phyloP scores from a whole-genome alignment of 768 basidiomycete genomes.

The Phallus indusiatus region DNA sequence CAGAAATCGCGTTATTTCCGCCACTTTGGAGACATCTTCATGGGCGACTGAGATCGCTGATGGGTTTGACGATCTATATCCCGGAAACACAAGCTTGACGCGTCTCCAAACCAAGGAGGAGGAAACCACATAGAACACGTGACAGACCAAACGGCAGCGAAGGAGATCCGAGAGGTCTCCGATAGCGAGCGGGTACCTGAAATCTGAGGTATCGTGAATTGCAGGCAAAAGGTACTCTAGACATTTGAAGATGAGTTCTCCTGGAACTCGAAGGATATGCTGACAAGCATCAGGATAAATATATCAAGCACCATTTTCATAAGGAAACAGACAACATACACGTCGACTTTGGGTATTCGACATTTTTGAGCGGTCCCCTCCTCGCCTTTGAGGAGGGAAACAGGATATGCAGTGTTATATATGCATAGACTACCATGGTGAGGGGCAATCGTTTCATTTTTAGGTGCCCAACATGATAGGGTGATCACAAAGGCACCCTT shows the following conservation, averaged over 20 bases:
- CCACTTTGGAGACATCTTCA: neutral
- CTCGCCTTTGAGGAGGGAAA: neutral
- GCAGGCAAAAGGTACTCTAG: neutral
- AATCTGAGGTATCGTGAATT: neutral
- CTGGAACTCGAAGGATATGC: neutral
- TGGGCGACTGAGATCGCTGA: neutral
- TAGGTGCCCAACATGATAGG: too few species aligned
- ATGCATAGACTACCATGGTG: neutral
- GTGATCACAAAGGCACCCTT: too few species aligned
- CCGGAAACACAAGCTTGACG: neutral
- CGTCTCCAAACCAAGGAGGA: conserved; percentile 1
- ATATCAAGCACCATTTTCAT: neutral
- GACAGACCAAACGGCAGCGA: conserved; percentile 2
- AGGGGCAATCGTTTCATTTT: neutral
- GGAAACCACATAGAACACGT: neutral
- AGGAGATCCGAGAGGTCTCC: conserved; percentile 1
- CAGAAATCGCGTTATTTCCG: neutral
- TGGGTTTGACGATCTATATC: neutral
- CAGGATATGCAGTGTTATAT: neutral
- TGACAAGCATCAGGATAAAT: neutral
- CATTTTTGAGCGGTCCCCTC: neutral
- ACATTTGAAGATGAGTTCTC: conserved; percentile 1
- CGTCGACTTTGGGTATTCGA: neutral
- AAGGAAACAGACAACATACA: neutral
- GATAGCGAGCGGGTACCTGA: neutral